These are phyloP conservation scores for Trametes polyzona DNA, from an alignment of 1,284 basidiomycete genomes.

Conservation along the genomic window DNA sequence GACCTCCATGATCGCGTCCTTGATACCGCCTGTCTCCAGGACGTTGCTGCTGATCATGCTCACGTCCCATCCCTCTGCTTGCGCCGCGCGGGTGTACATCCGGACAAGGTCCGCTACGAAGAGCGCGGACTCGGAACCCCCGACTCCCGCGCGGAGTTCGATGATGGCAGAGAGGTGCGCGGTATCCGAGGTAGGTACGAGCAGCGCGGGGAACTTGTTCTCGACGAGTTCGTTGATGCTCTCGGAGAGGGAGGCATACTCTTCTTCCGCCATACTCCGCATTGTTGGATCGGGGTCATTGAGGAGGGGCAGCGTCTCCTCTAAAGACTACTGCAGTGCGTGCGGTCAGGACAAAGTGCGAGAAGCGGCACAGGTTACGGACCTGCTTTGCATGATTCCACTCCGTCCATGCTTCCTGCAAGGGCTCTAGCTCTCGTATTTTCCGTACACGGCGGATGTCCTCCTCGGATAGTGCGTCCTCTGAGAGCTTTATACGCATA, in stretches of 20 bases:
- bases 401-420: conserved; percentile 53
- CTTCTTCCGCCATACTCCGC: conserved; percentile 80
- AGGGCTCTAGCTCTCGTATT: conserved; percentile 55
- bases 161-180: conserved; percentile 76
- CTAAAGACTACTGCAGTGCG: conserved; percentile 56
- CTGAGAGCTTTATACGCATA: conserved; percentile 32
- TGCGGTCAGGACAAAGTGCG: conserved; percentile 8
- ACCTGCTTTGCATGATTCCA: conserved; percentile 52
- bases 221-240: conserved; percentile 54
- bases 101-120: conserved; percentile 82
- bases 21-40: conserved; percentile 67
- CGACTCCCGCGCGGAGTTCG: conserved; percentile 93
- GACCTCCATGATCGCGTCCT: conserved; percentile 85
- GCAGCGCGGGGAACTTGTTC: conserved; percentile 65
- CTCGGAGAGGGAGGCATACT: conserved; percentile 58
- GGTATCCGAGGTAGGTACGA: conserved; percentile 75
- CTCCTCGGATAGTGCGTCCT: conserved; percentile 37
- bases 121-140: conserved; percentile 87
- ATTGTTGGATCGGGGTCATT: conserved; percentile 72
- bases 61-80: conserved; percentile 54
- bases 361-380: conserved; percentile 21
- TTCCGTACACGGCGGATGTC: conserved; percentile 48
- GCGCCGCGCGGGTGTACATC: conserved; percentile 83
- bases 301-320: conserved; percentile 66
- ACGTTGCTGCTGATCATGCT: conserved; percentile 58